These are phyloP conservation scores for Pichia manshurica DNA, from an alignment of 805 yeast species.

Conservation along the genomic window DNA sequence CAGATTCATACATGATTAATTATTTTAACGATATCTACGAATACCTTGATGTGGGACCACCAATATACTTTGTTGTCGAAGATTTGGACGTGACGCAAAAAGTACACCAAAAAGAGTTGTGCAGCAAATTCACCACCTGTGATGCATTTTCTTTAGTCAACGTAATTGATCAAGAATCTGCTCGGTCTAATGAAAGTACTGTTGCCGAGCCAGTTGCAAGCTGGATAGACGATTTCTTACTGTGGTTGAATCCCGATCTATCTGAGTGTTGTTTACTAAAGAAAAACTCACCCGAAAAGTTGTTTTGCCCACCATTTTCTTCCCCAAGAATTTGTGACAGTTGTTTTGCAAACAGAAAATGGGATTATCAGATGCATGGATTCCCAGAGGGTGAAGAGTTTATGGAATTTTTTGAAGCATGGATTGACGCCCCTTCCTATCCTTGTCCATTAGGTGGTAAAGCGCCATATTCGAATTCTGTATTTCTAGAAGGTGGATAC, in stretches of 20 bases:
- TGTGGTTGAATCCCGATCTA: conserved; percentile 80
- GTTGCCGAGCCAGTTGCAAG: conserved; percentile 79
- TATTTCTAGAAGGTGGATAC: conserved; percentile 32
- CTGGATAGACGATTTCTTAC: conserved; percentile 89
- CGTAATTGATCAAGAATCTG: conserved; percentile 77
- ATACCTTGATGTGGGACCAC: conserved; percentile 84
- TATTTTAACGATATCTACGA: conserved; percentile 74
- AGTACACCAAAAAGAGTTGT: conserved; percentile 61
- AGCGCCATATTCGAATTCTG: conserved; percentile 74
- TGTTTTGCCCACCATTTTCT: conserved; percentile 61
- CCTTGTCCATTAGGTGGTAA: conserved; percentile 95
- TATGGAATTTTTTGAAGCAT: conserved; percentile 62
- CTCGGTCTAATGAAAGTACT: conserved; percentile 56
- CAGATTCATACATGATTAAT: conserved; percentile 70
- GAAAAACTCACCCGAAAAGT: conserved; percentile 40
- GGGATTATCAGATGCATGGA: conserved; percentile 72
- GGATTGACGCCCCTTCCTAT: conserved; percentile 80
- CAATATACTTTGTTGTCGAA: conserved; percentile 78
- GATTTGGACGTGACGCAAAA: conserved; percentile 58
- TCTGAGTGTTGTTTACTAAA: conserved; percentile 79
- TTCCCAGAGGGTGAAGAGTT: conserved; percentile 72
- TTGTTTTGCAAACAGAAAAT: conserved; percentile 60
- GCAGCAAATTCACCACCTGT: conserved; percentile 87
- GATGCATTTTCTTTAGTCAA: conserved; percentile 73
- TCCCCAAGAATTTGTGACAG: conserved; percentile 68